phyloP scores from a whole-genome alignment of 176 grass and related monocot genomes.

The Melocanna baccifera region DNA sequence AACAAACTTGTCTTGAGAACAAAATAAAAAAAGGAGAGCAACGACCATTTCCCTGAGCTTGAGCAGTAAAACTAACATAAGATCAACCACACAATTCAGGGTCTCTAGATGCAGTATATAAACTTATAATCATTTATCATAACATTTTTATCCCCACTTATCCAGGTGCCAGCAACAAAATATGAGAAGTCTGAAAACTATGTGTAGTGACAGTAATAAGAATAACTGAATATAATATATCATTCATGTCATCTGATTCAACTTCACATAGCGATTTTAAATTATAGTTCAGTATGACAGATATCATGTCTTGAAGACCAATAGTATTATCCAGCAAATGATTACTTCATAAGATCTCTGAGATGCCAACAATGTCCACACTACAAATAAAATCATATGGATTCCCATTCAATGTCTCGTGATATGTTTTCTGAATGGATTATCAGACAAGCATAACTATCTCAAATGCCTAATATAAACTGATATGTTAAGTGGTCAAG shows the following conservation, averaged over 20 bases:
- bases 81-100: not conserved
- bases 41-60: not conserved
- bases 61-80: not conserved
- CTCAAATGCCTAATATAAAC: not conserved
- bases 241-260: not conserved
- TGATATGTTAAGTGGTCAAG: not conserved
- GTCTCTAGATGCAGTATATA: not conserved
- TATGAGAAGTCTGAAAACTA: not conserved
- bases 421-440: not conserved
- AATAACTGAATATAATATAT: not conserved
- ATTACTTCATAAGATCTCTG: constrained; percentile 7
- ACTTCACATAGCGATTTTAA: not conserved
- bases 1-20: not conserved
- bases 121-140: constrained; percentile 9
- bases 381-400: not conserved
- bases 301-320: not conserved
- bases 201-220: not conserved
- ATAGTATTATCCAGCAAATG: constrained; percentile 13
- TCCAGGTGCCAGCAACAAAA: not conserved
- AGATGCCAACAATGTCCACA: not conserved
- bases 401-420: not conserved
- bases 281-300: not conserved
- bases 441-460: not conserved
- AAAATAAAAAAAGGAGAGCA: not conserved
- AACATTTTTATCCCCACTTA: not conserved